Percentiles rank a stretch among this genome's conserved stretches.
phyloP scores from a whole-genome alignment of 2,329 filamentous ascomycete species.

The Hypocreales sp. region DNA sequence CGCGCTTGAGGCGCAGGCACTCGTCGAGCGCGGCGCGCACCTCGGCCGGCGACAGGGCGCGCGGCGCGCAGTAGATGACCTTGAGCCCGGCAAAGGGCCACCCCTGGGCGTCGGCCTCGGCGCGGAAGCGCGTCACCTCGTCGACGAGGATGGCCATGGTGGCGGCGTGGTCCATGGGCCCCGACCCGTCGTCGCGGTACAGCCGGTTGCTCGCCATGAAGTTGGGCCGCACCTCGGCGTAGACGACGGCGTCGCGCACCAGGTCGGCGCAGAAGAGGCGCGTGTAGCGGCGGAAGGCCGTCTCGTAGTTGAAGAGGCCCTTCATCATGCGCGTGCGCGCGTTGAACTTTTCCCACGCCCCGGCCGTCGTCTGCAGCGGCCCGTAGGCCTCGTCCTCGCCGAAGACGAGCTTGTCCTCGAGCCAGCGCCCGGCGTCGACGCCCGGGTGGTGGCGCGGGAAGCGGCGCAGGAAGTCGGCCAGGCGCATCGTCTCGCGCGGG shows the following conservation, averaged over 20 bases:
- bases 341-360: constrained; percentile 49
- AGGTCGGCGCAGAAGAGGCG: constrained; percentile 43
- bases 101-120: constrained; percentile 9
- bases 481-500: constrained; percentile 26
- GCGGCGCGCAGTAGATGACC: constrained; percentile 56
- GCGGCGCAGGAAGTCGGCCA: constrained; percentile 22
- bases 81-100: constrained; percentile 47
- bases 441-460: constrained; percentile 13
- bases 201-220: constrained; percentile 49
- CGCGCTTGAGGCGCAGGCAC: constrained; percentile 43
- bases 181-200: constrained; percentile 38
- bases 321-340: constrained; percentile 57
- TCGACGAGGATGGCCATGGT: constrained; percentile 47
- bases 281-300: constrained; percentile 46
- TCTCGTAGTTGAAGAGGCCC: constrained; percentile 52
- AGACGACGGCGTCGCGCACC: constrained; percentile 50
- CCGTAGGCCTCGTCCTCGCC: constrained; percentile 43
- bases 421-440: constrained; percentile 29
- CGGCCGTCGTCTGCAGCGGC: constrained; percentile 29
- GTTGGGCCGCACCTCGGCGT: constrained; percentile 56
- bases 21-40: constrained; percentile 41
- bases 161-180: constrained; percentile 33
- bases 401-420: constrained; percentile 47
- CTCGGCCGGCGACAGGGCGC: constrained; percentile 33
- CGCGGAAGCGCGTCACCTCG: constrained; percentile 33